Evolutionary conservation across 106 monocot genomes (phyloP).

Genomic region (Ottelia alismoides): DNA sequence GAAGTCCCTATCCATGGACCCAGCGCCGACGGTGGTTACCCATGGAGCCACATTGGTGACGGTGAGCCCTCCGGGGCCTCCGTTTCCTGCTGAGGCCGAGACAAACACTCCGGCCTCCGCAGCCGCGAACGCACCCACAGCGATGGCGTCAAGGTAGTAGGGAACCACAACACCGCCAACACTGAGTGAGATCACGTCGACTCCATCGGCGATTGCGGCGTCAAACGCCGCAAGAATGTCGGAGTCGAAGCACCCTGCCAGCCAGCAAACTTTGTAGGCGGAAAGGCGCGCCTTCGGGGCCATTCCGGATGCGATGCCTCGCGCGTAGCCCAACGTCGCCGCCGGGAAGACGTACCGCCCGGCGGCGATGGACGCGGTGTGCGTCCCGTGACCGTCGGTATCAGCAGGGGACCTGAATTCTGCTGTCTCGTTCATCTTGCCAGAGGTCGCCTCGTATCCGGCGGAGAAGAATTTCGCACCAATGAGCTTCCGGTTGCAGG

Average conservation of each 20-base stretch:
- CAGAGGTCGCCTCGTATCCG: constrained; percentile 73
- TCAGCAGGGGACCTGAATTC: constrained; percentile 69
- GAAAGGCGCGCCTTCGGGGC: constrained; percentile 81
- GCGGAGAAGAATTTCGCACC: constrained; percentile 67
- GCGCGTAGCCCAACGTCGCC: constrained; percentile 70
- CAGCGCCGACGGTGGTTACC: constrained; percentile 87
- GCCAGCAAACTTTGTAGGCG: constrained; percentile 88
- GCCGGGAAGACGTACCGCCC: constrained; percentile 78
- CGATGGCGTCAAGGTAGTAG: constrained; percentile 82
- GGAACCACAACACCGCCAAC: constrained; percentile 85
- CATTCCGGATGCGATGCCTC: constrained; percentile 81
- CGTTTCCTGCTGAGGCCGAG: constrained; percentile 84
- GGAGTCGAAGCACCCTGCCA: constrained; percentile 75
- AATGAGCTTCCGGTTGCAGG: constrained; percentile 82
- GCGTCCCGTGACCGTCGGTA: constrained; percentile 87
- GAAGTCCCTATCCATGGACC: constrained; percentile 89
- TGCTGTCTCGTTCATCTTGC: constrained; percentile 54
- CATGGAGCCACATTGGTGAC: constrained; percentile 90
- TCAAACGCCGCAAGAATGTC: constrained; percentile 95
- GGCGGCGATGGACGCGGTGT: constrained; percentile 90
- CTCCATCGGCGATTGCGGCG: constrained; percentile 66
- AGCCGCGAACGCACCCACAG: constrained; percentile 69
- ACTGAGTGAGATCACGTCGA: constrained; percentile 61
- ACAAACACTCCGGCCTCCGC: constrained; percentile 69
- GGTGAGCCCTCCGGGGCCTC: constrained; percentile 69